phyloP scores from a whole-genome alignment of 164 flowering plant species.

The Piper betle region DNA sequence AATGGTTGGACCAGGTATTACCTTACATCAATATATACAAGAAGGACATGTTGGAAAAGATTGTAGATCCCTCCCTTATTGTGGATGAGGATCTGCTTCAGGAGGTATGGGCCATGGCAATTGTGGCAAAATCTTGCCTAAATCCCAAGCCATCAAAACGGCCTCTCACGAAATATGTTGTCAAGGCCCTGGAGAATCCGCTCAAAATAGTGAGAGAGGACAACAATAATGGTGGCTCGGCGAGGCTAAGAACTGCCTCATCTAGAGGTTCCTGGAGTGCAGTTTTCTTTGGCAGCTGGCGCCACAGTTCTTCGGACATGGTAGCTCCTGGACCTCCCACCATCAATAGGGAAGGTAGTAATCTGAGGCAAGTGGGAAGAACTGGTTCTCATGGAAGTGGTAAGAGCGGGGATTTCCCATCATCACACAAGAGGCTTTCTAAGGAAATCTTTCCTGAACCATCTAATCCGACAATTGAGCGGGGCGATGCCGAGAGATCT shows the following conservation, averaged over 20 bases:
- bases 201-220: slow-evolving; percentile 79
- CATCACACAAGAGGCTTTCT: slow-evolving; percentile 53
- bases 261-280: slow-evolving; percentile 94
- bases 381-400: slow-evolving; percentile 62
- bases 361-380: slow-evolving; percentile 33
- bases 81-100: slow-evolving; percentile 71
- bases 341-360: slow-evolving; percentile 35
- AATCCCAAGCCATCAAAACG: slow-evolving; percentile 72
- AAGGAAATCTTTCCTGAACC: slow-evolving; percentile 88
- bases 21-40: slow-evolving; percentile 59
- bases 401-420: slow-evolving; percentile 30
- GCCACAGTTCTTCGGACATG: slow-evolving; percentile 65
- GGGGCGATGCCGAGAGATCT: slow-evolving; percentile 35
- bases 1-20: slow-evolving; percentile 59
- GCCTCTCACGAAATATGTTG: slow-evolving; percentile 65
- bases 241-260: slow-evolving; percentile 59
- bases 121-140: slow-evolving; percentile 76
- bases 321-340: slow-evolving; percentile 12
- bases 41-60: slow-evolving; percentile 56
- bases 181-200: slow-evolving; percentile 79
- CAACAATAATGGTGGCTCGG: slow-evolving; percentile 35
- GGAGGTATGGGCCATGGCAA: slow-evolving; percentile 94
- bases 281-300: slow-evolving; percentile 91
- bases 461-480: slow-evolving; percentile 5
- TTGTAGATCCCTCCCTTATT: slow-evolving; percentile 64